Evolutionary conservation across 768 basidiomycete species (phyloP), one percentile per base, ranked within the genome.

Genomic region (Lanmaoa pseudosensibilis): DNA sequence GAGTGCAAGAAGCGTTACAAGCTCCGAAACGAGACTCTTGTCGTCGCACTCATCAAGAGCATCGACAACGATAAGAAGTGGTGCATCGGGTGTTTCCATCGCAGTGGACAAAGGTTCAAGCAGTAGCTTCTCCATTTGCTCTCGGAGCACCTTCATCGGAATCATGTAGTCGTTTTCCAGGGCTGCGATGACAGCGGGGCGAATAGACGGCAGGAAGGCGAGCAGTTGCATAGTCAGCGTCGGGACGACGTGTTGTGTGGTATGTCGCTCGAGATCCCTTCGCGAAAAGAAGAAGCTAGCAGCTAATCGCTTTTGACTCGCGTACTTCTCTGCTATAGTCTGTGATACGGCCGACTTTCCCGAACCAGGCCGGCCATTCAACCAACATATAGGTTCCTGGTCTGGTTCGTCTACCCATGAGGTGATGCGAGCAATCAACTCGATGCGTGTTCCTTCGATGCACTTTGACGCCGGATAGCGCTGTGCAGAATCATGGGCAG

Each of bases 221-320:
- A 68, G 61, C 1, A 76, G 56, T 37, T 76, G 75, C 4, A 62
- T 70, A 1, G 68, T 69, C 30, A 76, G 50, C 0, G 75, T 73
- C 1, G 73, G 57, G 11, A 75, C 49, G 7, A 76, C 57, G 15
- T 60, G 58, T 30, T 53, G 59, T 3, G 62, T 65, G 11, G 61
- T 60, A 2, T 63, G 65, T 12, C 72, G 60, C 30, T 60, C 65
- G 10, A 58, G 43, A 36, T 69, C 67, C 16, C 64, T 60, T 21
- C 68, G 58, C 0, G 69, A 74, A 60, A 75, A 74, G 57, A 76
- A 76, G 60, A 73, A 76, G 46, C 69, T 71, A 0, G 70, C 73
- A 32, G 69, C 70, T 11, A 75, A 64, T 5, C 67, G 65, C 16
- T 48, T 16, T 53, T 58, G 32, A 30, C 23, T 33, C 41, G 55